Evolutionary conservation across 208 protist species (phyloP).

Genomic region (Crithidia fasciculata): DNA sequence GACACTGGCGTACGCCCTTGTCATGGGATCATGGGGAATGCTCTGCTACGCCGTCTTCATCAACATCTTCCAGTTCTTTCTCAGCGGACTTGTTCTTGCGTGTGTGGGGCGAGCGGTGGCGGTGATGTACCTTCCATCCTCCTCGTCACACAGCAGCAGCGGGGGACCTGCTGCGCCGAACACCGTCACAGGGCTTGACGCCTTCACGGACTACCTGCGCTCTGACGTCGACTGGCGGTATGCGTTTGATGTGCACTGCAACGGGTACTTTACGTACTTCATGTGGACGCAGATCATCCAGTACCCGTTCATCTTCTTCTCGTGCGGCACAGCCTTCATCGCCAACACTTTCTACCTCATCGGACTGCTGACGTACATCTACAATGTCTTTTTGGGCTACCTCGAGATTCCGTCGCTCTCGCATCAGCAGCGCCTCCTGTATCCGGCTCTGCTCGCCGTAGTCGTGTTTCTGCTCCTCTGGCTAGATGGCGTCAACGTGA

Average conservation of each 20-base stretch:
- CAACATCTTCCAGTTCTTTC: constrained; percentile 44
- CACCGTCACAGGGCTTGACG: constrained; percentile 11
- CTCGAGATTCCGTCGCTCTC: constrained; percentile 90
- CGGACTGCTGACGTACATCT: constrained; percentile 82
- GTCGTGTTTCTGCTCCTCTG: constrained; percentile 55
- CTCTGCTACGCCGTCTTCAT: constrained; percentile 53
- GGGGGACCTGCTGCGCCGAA: background rate
- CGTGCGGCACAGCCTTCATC: constrained; percentile 73
- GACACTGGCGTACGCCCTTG: constrained; percentile 48
- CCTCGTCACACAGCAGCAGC: constrained; percentile 2
- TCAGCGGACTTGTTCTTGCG: constrained; percentile 69
- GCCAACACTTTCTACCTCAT: constrained; percentile 69
- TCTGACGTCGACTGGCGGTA: constrained; percentile 94
- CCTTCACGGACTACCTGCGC: constrained; percentile 21
- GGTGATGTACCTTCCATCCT: constrained; percentile 29
- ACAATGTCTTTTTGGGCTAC: constrained; percentile 93
- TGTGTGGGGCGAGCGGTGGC: constrained; percentile 51
- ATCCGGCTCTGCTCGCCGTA: constrained; percentile 78
- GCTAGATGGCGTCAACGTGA: constrained; percentile 45
- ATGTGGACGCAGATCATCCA: constrained; percentile 92
- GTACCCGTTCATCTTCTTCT: constrained; percentile 35
- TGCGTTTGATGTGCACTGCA: constrained; percentile 97
- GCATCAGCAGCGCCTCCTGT: constrained; percentile 89
- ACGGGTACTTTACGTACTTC: constrained; percentile 96
- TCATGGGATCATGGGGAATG: constrained; percentile 36